These are phyloP conservation scores for Populus hybrid DNA, from an alignment of 441 rosid species.

Conservation along the genomic window DNA sequence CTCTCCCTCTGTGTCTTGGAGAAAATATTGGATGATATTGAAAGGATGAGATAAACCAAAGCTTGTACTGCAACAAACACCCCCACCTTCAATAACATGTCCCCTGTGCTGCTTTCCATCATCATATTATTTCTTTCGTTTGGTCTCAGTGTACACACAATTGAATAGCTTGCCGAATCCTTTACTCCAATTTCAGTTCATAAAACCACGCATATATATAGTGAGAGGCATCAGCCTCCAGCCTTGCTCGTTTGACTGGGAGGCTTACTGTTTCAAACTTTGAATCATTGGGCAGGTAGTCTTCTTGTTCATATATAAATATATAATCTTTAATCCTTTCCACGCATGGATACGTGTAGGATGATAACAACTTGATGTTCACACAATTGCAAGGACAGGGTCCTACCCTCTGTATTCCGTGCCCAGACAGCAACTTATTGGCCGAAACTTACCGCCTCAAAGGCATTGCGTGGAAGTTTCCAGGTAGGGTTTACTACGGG, in stretches of 20 bases:
- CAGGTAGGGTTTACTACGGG: background rate
- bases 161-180: background rate
- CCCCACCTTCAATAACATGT: constrained; percentile 36
- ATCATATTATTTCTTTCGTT: background rate
- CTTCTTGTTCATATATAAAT: background rate
- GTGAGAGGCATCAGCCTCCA: background rate
- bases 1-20: constrained; percentile 26
- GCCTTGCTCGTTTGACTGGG: background rate
- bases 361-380: background rate
- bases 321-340: background rate
- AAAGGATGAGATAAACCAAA: constrained; percentile 49
- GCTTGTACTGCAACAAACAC: constrained; percentile 46
- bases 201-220: background rate
- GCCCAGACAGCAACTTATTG: background rate
- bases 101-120: constrained; percentile 28
- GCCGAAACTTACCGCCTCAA: background rate
- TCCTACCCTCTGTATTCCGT: background rate
- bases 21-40: constrained; percentile 54
- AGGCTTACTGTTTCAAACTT: background rate
- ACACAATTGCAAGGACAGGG: no score
- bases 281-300: background rate
- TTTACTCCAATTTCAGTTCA: background rate
- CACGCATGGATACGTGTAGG: background rate
- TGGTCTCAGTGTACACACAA: background rate
- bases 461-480: background rate